Conservation (phyloP, 1,139 yeast genomes). For the Suhomyces guaymorum region DNA sequence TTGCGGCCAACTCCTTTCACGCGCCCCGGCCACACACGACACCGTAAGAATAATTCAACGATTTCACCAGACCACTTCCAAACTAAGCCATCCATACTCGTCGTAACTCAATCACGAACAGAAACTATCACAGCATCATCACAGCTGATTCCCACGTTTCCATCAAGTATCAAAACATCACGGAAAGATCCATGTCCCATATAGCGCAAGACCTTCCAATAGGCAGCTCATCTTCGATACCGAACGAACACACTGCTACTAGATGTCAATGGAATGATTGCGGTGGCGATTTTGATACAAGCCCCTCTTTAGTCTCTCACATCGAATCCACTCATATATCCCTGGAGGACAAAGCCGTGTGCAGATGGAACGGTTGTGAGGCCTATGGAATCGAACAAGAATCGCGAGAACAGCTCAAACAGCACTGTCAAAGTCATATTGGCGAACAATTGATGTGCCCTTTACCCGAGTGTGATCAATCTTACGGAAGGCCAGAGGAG, state of each 20-base stretch:
- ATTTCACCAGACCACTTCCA: too few species aligned
- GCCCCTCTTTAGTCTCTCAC: constrained; percentile 31
- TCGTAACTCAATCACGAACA: too few species aligned
- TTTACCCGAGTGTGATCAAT: constrained; percentile 67
- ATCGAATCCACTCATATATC: constrained; percentile 33
- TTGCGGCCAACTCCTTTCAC: too few species aligned
- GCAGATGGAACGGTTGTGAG: constrained; percentile 65
- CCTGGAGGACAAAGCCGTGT: constrained; percentile 26
- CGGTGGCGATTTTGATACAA: constrained; percentile 20
- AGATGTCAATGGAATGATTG: constrained; percentile 42
- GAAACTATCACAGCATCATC: too few species aligned
- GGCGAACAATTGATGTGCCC: constrained; percentile 70
- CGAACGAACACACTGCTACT: constrained; percentile 1
- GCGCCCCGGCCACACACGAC: too few species aligned
- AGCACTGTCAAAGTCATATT: constrained; percentile 67
- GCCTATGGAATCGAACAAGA: constrained; percentile 57
- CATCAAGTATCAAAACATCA: background rate
- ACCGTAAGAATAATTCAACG: too few species aligned
- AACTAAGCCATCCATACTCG: too few species aligned
- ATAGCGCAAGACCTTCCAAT: too few species aligned
- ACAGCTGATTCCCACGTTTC: too few species aligned
- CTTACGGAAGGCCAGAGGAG: constrained; percentile 61
- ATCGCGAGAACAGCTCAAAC: constrained; percentile 57
- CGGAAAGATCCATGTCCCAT: too few species aligned
- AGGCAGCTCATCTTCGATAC: background rate